These are phyloP conservation scores for Infundibulicybe gibba DNA, from an alignment of 768 basidiomycete genomes.

Conservation along the genomic window DNA sequence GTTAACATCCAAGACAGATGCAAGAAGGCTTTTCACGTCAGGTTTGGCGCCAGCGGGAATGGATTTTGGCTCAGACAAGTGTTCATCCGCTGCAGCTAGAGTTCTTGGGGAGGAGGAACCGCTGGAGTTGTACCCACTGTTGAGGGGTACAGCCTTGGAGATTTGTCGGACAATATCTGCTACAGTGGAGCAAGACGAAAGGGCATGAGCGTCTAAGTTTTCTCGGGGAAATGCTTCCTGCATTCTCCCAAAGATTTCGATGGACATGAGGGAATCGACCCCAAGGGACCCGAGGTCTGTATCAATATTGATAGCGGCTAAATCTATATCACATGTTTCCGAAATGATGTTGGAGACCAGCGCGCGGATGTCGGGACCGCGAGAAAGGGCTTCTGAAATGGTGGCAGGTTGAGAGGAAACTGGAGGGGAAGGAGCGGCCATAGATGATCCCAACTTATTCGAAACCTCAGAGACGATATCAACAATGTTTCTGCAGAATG, in stretches of 20 bases:
- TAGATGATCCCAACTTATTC: conserved; percentile 4
- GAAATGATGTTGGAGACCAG: conserved; percentile 35
- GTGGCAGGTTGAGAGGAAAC: conserved; percentile 4
- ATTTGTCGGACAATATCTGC: conserved; percentile 30
- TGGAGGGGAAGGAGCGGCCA: not conserved
- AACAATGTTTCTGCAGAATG: conserved; percentile 27
- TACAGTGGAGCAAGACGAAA: conserved; percentile 32
- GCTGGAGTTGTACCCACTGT: conserved; percentile 3
- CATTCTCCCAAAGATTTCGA: conserved; percentile 46
- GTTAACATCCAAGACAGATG: conserved; percentile 43
- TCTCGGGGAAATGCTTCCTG: conserved; percentile 27
- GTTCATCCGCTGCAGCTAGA: conserved; percentile 31
- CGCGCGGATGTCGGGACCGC: conserved; percentile 15
- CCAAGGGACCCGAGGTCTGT: conserved; percentile 51
- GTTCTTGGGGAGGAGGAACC: conserved; percentile 32
- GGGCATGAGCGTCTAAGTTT: conserved; percentile 21
- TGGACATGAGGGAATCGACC: conserved; percentile 61
- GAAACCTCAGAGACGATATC: conserved; percentile 29
- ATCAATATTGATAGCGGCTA: conserved; percentile 26
- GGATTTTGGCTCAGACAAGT: conserved; percentile 11
- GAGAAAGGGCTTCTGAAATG: conserved; percentile 1
- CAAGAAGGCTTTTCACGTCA: conserved; percentile 35
- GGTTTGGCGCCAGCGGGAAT: conserved; percentile 14
- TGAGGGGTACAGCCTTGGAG: conserved; percentile 7
- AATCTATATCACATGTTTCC: conserved; percentile 36